These are phyloP conservation scores for Suhomyces atakaporum DNA, from an alignment of 1,139 yeast genomes.

Conservation along the genomic window DNA sequence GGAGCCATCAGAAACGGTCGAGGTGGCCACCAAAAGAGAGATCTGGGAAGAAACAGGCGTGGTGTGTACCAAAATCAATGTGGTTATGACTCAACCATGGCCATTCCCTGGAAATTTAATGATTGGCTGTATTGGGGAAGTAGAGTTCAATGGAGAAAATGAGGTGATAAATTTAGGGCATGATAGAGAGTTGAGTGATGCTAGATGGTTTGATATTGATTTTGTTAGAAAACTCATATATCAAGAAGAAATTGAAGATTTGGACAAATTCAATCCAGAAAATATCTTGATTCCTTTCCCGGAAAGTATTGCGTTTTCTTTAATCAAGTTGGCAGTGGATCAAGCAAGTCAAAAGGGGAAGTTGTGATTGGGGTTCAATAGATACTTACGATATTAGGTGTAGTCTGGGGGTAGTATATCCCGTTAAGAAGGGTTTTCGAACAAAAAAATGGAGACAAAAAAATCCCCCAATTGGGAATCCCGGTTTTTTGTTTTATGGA, in stretches of 20 bases:
- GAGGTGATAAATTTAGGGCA: slow-evolving; percentile 71
- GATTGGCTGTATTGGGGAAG: slow-evolving; percentile 84
- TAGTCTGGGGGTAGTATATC: background rate
- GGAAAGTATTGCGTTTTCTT: slow-evolving; percentile 43
- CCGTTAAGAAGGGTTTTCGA: background rate
- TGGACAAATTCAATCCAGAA: slow-evolving; percentile 37
- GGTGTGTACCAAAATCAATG: slow-evolving; percentile 55
- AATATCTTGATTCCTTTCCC: slow-evolving; percentile 43
- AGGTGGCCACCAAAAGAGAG: slow-evolving; percentile 84
- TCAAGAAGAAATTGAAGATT: slow-evolving; percentile 26
- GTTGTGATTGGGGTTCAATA: too few relatives aligned
- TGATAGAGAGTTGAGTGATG: slow-evolving; percentile 83
- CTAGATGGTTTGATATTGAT: slow-evolving; percentile 73
- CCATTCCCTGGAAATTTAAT: slow-evolving; percentile 92
- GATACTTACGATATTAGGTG: too few relatives aligned
- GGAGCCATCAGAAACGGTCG: slow-evolving; percentile 93
- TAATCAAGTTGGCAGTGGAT: slow-evolving; percentile 50
- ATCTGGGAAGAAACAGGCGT: slow-evolving; percentile 97
- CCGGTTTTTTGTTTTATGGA: too few relatives aligned
- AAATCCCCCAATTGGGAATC: too few relatives aligned
- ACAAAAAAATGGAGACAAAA: background rate
- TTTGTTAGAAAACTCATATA: slow-evolving; percentile 52
- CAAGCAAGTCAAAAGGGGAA: slow-evolving; percentile 24
- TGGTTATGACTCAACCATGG: slow-evolving; percentile 87
- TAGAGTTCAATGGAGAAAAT: slow-evolving; percentile 61